Conservation (phyloP, 352 stramenopile species). For the Phytophthora idaei region DNA sequence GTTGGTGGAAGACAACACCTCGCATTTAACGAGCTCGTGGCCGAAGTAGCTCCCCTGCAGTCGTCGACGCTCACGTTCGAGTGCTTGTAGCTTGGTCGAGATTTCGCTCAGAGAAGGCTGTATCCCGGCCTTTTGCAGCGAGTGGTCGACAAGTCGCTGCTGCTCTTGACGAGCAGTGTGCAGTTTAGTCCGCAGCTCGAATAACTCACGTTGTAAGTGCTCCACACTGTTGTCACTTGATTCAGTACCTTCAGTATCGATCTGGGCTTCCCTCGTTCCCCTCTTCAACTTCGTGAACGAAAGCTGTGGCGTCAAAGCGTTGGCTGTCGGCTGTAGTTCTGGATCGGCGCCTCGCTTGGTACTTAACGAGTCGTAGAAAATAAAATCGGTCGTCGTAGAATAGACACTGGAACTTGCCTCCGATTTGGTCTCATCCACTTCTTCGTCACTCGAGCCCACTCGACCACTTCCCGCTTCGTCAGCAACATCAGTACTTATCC, state of each 20-base stretch:
- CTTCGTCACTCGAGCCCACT: constrained; percentile 11
- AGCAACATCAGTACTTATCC: not conserved
- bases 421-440: constrained; percentile 32
- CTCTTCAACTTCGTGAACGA: constrained; percentile 13
- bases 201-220: constrained; percentile 34
- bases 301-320: constrained; percentile 13
- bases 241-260: not conserved
- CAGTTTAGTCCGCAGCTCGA: constrained; percentile 38
- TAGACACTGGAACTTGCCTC: constrained; percentile 44
- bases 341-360: not conserved
- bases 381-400: constrained; percentile 46
- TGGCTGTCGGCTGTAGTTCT: constrained; percentile 3
- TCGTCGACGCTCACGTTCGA: constrained; percentile 42
- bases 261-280: not conserved
- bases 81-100: constrained; percentile 24
- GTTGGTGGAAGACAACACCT: constrained; percentile 7
- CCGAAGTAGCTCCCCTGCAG: constrained; percentile 37
- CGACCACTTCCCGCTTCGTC: not conserved
- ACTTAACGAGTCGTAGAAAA: constrained; percentile 44
- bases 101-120: constrained; percentile 22
- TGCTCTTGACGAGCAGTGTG: constrained; percentile 37
- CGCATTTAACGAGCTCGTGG: constrained; percentile 41
- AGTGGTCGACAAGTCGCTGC: constrained; percentile 16
- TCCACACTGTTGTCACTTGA: constrained; percentile 2
- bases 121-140: constrained; percentile 38